These are phyloP conservation scores for Neurospora sp. DNA, from an alignment of 495 filamentous ascomycete genomes.

Conservation along the genomic window DNA sequence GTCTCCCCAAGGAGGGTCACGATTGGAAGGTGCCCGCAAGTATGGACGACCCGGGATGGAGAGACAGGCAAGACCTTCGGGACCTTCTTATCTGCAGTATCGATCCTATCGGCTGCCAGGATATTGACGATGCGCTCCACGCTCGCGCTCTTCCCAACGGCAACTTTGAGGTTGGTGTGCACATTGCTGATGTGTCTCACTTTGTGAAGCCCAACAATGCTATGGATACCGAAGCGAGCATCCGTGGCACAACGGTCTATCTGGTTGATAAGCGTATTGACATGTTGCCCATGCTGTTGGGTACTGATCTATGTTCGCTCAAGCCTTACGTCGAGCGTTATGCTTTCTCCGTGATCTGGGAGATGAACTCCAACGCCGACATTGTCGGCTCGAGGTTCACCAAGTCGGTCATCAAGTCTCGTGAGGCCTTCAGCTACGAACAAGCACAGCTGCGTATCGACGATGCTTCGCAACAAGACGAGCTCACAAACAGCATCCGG, in stretches of 20 bases:
- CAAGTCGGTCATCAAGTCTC: slow-evolving; percentile 96
- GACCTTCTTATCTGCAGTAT: slow-evolving; percentile 91
- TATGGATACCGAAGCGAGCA: slow-evolving; percentile 91
- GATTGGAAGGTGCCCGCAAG: slow-evolving; percentile 81
- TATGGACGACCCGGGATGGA: slow-evolving; percentile 75
- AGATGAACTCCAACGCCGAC: slow-evolving; percentile 74
- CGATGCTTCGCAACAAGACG: slow-evolving; percentile 72
- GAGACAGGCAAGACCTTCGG: slow-evolving; percentile 68
- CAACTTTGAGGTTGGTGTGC: slow-evolving; percentile 95
- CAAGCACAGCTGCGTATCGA: slow-evolving; percentile 90
- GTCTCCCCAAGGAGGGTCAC: slow-evolving; percentile 83
- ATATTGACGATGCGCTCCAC: slow-evolving; percentile 96
- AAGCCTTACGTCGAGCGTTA: slow-evolving; percentile 97
- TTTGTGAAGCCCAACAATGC: slow-evolving; percentile 95
- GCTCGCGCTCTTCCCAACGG: slow-evolving; percentile 78
- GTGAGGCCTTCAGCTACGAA: slow-evolving; percentile 96
- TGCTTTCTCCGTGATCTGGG: slow-evolving; percentile 93
- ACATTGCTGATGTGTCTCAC: slow-evolving; percentile 96
- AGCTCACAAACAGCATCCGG: slow-evolving; percentile 84
- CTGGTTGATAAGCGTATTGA: slow-evolving; percentile 98
- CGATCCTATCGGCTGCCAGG: slow-evolving; percentile 89
- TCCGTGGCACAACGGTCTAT: slow-evolving; percentile 93
- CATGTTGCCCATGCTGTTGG: slow-evolving; percentile 93
- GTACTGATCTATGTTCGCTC: slow-evolving; percentile 91
- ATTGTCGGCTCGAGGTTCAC: slow-evolving; percentile 76